Conservation (phyloP, 106 monocot species). For the Allium cepa region DNA sequence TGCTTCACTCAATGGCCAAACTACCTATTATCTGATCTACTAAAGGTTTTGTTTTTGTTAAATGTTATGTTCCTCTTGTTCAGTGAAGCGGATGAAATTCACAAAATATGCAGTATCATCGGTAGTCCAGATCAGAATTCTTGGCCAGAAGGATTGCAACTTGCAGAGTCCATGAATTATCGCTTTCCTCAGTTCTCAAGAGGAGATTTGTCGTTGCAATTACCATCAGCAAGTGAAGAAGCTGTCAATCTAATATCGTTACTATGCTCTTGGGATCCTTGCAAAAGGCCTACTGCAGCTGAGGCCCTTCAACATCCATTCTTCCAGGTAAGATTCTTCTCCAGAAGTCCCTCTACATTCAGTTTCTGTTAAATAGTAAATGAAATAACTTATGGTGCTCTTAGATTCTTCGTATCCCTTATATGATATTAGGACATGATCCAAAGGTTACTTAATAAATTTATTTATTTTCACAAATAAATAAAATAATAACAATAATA, state of each 20-base stretch:
- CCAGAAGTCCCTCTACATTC: too few relatives aligned
- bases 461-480: too few relatives aligned
- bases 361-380: too few relatives aligned
- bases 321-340: slow-evolving; percentile 17
- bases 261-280: slow-evolving; percentile 51
- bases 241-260: slow-evolving; percentile 44
- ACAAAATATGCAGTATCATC: slow-evolving; percentile 68
- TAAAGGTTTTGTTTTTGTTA: not conserved
- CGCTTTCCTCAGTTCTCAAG: slow-evolving; percentile 44
- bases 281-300: slow-evolving; percentile 33
- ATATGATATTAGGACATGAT: too few relatives aligned
- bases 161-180: slow-evolving; percentile 39
- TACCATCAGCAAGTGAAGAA: slow-evolving; percentile 48
- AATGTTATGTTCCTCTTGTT: not conserved
- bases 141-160: slow-evolving; percentile 52
- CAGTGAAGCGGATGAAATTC: slow-evolving; percentile 66
- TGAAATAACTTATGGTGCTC: not conserved
- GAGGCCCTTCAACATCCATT: slow-evolving; percentile 41
- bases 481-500: too few relatives aligned
- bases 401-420: not conserved
- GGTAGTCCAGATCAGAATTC: slow-evolving; percentile 54
- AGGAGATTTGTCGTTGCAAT: slow-evolving; percentile 13
- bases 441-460: too few relatives aligned
- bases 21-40: too few relatives aligned
- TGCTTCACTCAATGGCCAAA: too few relatives aligned